Percentiles rank a stretch among this genome's conserved stretches.
Conservation (phyloP, 495 filamentous ascomycete species). For the Talaromyces thailandensis region DNA sequence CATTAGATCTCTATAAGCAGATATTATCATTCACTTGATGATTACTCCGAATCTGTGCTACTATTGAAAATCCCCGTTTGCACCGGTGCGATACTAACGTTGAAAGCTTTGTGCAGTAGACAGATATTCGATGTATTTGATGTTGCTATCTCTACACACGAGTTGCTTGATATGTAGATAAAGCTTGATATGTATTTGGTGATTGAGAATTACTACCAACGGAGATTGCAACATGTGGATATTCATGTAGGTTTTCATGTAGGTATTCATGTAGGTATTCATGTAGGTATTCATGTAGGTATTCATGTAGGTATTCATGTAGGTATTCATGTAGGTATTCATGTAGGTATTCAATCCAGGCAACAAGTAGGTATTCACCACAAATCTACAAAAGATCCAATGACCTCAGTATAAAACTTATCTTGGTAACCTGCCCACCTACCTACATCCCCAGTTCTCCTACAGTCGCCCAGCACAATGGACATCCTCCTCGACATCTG, state of each 20-base stretch:
- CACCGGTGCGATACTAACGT: too few relatives aligned
- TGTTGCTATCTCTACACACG: too few relatives aligned
- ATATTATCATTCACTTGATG: not conserved
- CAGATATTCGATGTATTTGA: too few relatives aligned
- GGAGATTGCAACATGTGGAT: too few relatives aligned
- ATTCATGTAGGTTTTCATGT: not conserved
- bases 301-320: conserved; percentile 12
- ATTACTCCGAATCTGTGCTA: not conserved
- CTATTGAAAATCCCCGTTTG: too few relatives aligned
- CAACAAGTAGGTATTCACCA: conserved; percentile 8
- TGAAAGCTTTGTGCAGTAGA: too few relatives aligned
- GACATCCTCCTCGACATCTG: conserved; percentile 67
- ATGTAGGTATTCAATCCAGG: not conserved
- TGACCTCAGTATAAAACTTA: not conserved
- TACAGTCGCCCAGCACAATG: conserved; percentile 39
- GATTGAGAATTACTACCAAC: too few relatives aligned
- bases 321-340: conserved; percentile 9
- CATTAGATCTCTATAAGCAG: not conserved
- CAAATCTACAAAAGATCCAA: conserved; percentile 8
- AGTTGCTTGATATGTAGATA: too few relatives aligned
- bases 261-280: not conserved
- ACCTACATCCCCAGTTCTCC: not conserved
- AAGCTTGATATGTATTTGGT: too few relatives aligned
- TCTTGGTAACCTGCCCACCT: not conserved
- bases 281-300: conserved; percentile 13